Evolutionary conservation across 1,284 basidiomycete species (phyloP).

Genomic region (Ustilago vetiveriae): DNA sequence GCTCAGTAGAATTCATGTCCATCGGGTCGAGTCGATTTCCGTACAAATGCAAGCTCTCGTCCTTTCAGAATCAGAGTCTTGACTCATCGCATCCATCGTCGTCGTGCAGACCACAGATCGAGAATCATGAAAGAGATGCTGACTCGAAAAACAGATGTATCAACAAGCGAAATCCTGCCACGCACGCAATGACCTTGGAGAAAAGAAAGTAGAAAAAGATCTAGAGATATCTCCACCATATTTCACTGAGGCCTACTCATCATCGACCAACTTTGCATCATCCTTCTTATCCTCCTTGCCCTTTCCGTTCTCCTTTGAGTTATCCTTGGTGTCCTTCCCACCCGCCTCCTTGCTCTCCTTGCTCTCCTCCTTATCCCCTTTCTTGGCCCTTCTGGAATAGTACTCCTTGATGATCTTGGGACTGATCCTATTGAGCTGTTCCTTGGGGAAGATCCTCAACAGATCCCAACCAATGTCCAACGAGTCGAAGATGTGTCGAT

Average conservation of each 20-base stretch:
- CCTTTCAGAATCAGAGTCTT: too few species aligned
- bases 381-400: conserved; percentile 60
- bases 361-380: conserved; percentile 27
- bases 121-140: neutral
- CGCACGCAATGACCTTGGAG: neutral
- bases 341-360: conserved; percentile 33
- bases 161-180: too few species aligned
- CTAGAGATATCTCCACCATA: too few species aligned
- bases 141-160: too few species aligned
- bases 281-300: conserved; percentile 22
- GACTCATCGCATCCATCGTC: too few species aligned
- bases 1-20: too few species aligned
- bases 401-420: conserved; percentile 67
- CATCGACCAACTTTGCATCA: conserved; percentile 43
- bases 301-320: neutral
- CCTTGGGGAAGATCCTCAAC: conserved; percentile 97
- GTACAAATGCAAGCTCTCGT: too few species aligned
- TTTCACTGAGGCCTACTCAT: too few species aligned
- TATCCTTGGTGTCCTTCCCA: conserved; percentile 43
- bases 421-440: conserved; percentile 84
- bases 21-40: too few species aligned
- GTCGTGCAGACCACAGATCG: neutral
- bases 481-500: conserved; percentile 95
- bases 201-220: too few species aligned
- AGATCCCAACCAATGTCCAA: conserved; percentile 97